phyloP scores from a whole-genome alignment of 2,329 filamentous ascomycete genomes.

The Fusarium guadeloupense region DNA sequence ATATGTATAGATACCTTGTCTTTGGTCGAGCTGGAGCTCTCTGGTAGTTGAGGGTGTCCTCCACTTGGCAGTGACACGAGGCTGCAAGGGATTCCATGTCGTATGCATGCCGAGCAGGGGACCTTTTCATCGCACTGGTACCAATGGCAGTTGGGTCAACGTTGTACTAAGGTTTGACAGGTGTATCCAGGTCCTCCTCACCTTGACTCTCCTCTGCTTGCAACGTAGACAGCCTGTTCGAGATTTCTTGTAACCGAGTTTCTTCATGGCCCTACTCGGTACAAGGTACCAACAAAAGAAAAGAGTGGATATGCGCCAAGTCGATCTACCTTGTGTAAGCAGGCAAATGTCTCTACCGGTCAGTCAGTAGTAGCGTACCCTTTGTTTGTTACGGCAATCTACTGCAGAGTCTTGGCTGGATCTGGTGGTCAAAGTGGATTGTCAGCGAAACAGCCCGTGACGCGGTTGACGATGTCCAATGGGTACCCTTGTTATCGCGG shows the following conservation, averaged over 20 bases:
- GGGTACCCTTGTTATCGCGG: background rate
- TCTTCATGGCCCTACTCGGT: background rate
- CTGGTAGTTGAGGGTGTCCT: background rate
- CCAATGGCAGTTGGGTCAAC: background rate
- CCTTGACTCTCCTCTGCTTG: conserved; percentile 18
- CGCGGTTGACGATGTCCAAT: background rate
- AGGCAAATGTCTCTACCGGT: no score
- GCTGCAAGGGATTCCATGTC: conserved; percentile 18
- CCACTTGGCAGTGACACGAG: background rate
- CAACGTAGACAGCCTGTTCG: conserved; percentile 11
- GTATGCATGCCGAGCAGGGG: conserved; percentile 14
- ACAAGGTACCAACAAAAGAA: background rate
- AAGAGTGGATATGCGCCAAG: background rate
- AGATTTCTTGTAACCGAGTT: conserved; percentile 16
- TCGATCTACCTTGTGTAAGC: no score
- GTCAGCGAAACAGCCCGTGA: background rate
- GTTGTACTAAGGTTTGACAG: background rate
- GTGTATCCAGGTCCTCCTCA: background rate
- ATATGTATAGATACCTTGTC: background rate
- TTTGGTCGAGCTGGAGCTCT: background rate
- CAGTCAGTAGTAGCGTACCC: no score
- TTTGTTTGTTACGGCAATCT: no score
- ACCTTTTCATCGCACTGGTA: conserved; percentile 16
- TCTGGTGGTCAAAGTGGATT: background rate
- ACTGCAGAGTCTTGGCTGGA: no score